Evolutionary conservation across 2,329 filamentous ascomycete genomes (phyloP).

Genomic region (Sarocladium kiliense): DNA sequence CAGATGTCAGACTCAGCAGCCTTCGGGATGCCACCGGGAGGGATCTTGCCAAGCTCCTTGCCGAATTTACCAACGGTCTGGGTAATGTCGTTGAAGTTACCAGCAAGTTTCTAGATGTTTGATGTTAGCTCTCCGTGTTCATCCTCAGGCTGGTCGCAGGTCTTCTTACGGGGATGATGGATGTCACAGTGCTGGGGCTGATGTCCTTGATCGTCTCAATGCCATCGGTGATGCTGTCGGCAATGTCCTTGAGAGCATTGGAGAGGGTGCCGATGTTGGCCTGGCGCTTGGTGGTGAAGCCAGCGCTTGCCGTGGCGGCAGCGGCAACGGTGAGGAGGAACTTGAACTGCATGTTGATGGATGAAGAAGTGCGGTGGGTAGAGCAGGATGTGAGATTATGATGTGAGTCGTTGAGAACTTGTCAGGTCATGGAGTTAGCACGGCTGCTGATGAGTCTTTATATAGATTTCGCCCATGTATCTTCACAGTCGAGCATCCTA

Average conservation of each 20-base stretch:
- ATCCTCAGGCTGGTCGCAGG: neutral
- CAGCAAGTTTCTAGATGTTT: neutral
- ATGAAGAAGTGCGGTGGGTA: neutral
- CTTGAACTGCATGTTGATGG: conserved; percentile 6
- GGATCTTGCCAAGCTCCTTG: conserved; percentile 1
- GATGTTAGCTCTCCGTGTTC: too few species aligned
- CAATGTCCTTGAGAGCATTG: neutral
- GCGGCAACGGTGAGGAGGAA: neutral
- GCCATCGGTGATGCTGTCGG: conserved; percentile 3
- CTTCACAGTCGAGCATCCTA: too few species aligned
- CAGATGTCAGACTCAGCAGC: neutral
- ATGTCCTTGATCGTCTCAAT: conserved; percentile 4
- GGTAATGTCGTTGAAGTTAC: neutral
- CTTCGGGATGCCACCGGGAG: neutral
- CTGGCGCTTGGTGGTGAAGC: neutral
- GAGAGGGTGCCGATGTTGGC: neutral
- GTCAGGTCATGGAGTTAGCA: neutral
- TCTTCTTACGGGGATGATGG: conserved; percentile 1
- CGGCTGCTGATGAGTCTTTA: neutral
- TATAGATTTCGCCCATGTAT: neutral
- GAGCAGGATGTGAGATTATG: neutral
- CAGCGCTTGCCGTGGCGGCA: neutral
- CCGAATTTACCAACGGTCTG: neutral
- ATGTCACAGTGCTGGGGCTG: neutral
- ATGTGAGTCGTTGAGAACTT: neutral